Evolutionary conservation across 2,329 filamentous ascomycete genomes (phyloP).

Genomic region (Aureobasidium sp.): DNA sequence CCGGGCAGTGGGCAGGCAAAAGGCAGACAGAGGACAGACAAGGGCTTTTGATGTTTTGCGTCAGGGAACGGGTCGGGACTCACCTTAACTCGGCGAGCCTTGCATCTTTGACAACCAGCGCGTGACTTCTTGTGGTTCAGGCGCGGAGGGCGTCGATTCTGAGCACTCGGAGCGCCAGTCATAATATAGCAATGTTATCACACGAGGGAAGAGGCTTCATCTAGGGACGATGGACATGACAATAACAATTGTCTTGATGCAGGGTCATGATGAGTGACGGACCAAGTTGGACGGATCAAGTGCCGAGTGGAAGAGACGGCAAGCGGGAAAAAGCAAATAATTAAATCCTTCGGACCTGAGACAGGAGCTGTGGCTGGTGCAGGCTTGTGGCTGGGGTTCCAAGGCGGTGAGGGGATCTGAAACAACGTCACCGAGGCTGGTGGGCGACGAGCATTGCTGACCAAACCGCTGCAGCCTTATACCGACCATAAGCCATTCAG

Average conservation of each 20-base stretch:
- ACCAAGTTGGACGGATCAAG: background rate
- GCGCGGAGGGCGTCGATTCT: background rate
- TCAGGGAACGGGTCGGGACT: background rate
- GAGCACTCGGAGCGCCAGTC: background rate
- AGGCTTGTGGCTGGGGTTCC: too few species aligned
- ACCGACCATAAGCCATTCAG: background rate
- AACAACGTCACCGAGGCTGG: conserved; percentile 6
- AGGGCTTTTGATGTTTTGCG: too few species aligned
- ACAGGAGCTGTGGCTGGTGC: background rate
- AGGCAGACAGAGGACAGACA: too few species aligned
- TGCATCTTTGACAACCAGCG: conserved; percentile 7
- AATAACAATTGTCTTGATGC: background rate
- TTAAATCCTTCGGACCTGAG: background rate
- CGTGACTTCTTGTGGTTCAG: conserved; percentile 6
- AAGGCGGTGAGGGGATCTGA: background rate
- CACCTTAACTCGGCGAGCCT: conserved; percentile 5
- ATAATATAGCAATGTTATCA: background rate
- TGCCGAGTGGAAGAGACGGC: background rate
- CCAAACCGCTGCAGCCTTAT: background rate
- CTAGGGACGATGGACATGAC: background rate
- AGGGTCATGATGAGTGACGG: background rate
- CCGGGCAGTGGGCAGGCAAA: too few species aligned
- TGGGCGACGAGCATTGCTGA: background rate
- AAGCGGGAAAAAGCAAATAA: background rate
- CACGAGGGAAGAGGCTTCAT: background rate